phyloP scores from a whole-genome alignment of 2,329 filamentous ascomycete genomes.

The Dendryphion nanum region DNA sequence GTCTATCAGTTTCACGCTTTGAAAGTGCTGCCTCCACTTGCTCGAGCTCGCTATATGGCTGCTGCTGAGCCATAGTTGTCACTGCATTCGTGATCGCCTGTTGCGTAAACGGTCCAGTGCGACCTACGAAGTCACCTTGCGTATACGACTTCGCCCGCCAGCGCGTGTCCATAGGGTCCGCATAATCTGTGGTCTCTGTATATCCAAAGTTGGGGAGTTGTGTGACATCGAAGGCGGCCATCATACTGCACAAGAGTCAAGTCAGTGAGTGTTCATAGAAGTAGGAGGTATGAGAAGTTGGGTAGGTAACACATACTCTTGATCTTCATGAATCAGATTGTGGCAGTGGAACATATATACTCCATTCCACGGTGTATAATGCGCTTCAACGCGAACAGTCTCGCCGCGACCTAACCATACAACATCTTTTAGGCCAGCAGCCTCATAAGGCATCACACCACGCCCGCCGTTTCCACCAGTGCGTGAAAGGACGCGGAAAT shows the following conservation, averaged over 20 bases:
- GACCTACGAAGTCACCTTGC: conserved; percentile 9
- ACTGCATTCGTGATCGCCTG: conserved; percentile 11
- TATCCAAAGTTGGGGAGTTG: conserved; percentile 33
- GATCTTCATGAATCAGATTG: conserved; percentile 48
- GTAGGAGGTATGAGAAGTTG: too few relatives aligned
- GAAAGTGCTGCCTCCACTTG: conserved; percentile 17
- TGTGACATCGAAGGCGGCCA: conserved; percentile 46
- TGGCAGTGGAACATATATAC: conserved; percentile 45
- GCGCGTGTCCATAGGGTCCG: conserved; percentile 29
- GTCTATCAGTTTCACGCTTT: neutral
- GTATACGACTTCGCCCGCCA: conserved; percentile 17
- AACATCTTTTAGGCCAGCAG: conserved; percentile 58
- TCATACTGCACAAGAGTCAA: too few relatives aligned
- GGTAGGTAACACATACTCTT: too few relatives aligned
- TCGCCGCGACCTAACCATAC: conserved; percentile 55
- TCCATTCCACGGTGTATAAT: conserved; percentile 44
- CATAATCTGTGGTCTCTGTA: conserved; percentile 31
- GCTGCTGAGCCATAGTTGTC: conserved; percentile 15
- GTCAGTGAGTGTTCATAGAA: too few relatives aligned
- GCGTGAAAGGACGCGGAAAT: conserved; percentile 56
- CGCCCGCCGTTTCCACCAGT: conserved; percentile 38
- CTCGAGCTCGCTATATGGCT: conserved; percentile 21
- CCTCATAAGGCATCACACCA: conserved; percentile 53
- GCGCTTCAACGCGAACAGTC: conserved; percentile 24
- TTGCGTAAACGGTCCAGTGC: conserved; percentile 15